Evolutionary conservation across 169 alveolate genomes (phyloP).

Genomic region (Sarcocystis neurona): DNA sequence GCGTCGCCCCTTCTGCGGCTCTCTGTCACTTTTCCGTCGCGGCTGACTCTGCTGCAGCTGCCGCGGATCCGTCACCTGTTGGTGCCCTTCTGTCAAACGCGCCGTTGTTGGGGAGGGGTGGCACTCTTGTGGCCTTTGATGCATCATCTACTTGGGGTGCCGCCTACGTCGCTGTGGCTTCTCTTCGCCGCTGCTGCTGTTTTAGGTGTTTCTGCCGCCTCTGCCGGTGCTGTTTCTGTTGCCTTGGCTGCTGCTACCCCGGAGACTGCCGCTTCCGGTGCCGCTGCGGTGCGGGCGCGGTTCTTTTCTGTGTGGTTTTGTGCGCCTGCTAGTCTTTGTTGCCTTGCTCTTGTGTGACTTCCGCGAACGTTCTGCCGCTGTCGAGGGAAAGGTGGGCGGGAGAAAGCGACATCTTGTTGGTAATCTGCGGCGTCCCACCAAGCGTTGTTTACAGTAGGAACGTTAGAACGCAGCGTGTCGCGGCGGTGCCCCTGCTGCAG

Average conservation of each 20-base stretch:
- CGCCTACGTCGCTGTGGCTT: not conserved
- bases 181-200: not conserved
- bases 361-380: too few species aligned
- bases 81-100: too few species aligned
- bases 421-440: not conserved
- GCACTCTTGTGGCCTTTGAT: not conserved
- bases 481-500: too few species aligned
- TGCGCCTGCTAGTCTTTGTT: not conserved
- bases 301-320: not conserved
- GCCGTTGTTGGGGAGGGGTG: too few species aligned
- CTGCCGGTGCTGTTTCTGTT: not conserved
- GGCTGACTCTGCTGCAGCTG: conserved; percentile 26
- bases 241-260: not conserved
- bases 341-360: too few species aligned
- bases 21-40: not conserved
- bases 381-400: not conserved
- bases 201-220: not conserved
- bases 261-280: not conserved
- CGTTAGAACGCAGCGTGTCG: too few species aligned
- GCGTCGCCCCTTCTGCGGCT: not conserved
- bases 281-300: not conserved
- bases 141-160: not conserved
- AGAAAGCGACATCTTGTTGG: not conserved
- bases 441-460: not conserved
- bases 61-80: not conserved